Percentiles rank a stretch among this genome's conserved stretches.
Conservation (phyloP, 305 asterid genomes). For the Solanum hybrid region DNA sequence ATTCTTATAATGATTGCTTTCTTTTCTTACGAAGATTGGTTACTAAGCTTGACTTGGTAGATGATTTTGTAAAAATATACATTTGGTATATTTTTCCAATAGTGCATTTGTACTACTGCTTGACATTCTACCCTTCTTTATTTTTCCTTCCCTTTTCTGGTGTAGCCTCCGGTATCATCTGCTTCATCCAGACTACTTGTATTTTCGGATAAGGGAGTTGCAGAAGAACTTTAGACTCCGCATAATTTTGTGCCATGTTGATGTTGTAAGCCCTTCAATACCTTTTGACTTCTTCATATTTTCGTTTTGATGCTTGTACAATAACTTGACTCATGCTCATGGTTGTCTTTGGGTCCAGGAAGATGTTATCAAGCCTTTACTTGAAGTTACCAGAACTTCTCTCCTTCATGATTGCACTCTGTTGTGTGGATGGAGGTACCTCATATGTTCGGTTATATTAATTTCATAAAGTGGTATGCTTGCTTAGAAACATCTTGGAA, state of each 20-base stretch:
- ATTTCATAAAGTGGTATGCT: background rate
- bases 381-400: constrained; percentile 87
- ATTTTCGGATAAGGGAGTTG: constrained; percentile 87
- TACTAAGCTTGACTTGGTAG: background rate
- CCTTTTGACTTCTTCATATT: background rate
- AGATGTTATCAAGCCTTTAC: constrained; percentile 88
- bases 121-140: background rate
- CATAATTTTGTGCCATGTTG: constrained; percentile 87
- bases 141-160: constrained; percentile 3
- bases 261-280: constrained; percentile 51
- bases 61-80: background rate
- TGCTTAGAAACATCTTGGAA: background rate
- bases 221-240: constrained; percentile 88
- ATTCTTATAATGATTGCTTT: background rate
- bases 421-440: constrained; percentile 90
- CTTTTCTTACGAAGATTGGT: background rate
- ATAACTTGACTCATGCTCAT: background rate
- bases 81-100: background rate
- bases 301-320: background rate
- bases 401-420: constrained; percentile 95
- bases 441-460: background rate
- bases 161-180: constrained; percentile 88
- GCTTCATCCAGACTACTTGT: constrained; percentile 93
- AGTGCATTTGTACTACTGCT: constrained; percentile 3
- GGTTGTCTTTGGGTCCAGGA: constrained; percentile 44